Base-by-base conservation (phyloP, 2,329 filamentous ascomycete species). In the Penicillium carneum region DNA sequence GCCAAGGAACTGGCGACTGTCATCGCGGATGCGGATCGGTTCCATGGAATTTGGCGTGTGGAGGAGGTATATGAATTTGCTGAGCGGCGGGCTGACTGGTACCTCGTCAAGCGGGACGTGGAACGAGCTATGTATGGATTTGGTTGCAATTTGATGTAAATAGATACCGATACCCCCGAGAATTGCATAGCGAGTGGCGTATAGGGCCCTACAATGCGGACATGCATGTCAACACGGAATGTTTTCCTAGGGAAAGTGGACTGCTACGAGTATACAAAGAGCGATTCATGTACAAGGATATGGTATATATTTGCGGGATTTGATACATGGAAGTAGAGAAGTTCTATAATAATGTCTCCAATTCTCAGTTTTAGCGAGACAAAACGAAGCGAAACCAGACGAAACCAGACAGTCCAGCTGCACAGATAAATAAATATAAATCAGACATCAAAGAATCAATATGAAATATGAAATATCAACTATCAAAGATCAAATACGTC, bases 41-140 rank as follows among this genome's bases (percentile, higher is more conserved):
- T 98, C 75, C 86, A 91, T 29, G 95, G 95, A 12, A 91, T 99
- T 50, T 97, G 98, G 73, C 86, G 93, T 20, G 92, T 94, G 0
- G 95, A 99, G 77, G 95, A 99, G 81, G 95, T 98, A 3, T 97
- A 97, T 72, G 94, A 98, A 81, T 99, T 96, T 81, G 95, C 94
- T 1, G 93, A 97, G 79, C 83, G 95, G 68, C 84, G 95, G 69
- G 93, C 93, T 51, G 95, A 99, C 80, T 99, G 95, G 95, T 97
- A 95, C 75, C 85, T 90, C 69, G 92, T 99, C 11, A 90, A 90
- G 80, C 87, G 86, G 66, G 88, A 93, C 65, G 95, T 99, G 6
- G 95, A 99, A 82, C 90, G 91, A 79, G 93, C 93, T 63, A 97
- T 99, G 93, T 98, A 97, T 79, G 95, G 95, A 4, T 87, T 97